These are phyloP conservation scores for Xylaria castorea DNA, from an alignment of 495 filamentous ascomycete species.

Conservation along the genomic window DNA sequence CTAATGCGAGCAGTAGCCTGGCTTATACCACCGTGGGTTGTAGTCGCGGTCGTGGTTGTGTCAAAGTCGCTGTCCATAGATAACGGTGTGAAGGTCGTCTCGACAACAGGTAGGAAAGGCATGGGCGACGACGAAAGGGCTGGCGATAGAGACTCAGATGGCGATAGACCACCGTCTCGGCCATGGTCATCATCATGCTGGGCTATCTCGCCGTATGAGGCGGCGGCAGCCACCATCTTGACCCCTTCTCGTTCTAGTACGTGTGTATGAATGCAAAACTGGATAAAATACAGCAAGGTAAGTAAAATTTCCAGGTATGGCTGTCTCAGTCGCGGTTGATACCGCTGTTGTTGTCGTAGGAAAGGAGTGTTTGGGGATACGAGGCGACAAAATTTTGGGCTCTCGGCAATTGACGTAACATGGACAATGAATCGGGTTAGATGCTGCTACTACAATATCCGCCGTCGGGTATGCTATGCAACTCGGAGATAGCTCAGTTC, in stretches of 20 bases:
- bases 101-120: constrained; percentile 44
- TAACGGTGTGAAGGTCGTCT: constrained; percentile 52
- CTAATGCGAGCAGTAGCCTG: constrained; percentile 10
- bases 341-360: constrained; percentile 3
- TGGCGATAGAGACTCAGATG: constrained; percentile 35
- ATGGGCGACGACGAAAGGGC: constrained; percentile 37
- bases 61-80: constrained; percentile 51
- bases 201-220: constrained; percentile 40
- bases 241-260: neutral
- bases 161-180: constrained; percentile 34
- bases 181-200: constrained; percentile 42
- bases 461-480: constrained; percentile 19
- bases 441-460: constrained; percentile 18
- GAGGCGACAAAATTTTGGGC: constrained; percentile 13
- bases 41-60: neutral
- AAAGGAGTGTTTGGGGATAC: constrained; percentile 18
- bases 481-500: neutral
- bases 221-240: constrained; percentile 41
- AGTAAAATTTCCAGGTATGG: neutral
- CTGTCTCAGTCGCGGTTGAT: neutral
- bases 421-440: constrained; percentile 1
- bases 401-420: constrained; percentile 24
- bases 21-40: constrained; percentile 5
- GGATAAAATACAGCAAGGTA: neutral
- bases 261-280: neutral